Evolutionary conservation across 352 stramenopile genomes (phyloP), one percentile per base, ranked within the genome.

Genomic region (Globisporangium echinulatum): DNA sequence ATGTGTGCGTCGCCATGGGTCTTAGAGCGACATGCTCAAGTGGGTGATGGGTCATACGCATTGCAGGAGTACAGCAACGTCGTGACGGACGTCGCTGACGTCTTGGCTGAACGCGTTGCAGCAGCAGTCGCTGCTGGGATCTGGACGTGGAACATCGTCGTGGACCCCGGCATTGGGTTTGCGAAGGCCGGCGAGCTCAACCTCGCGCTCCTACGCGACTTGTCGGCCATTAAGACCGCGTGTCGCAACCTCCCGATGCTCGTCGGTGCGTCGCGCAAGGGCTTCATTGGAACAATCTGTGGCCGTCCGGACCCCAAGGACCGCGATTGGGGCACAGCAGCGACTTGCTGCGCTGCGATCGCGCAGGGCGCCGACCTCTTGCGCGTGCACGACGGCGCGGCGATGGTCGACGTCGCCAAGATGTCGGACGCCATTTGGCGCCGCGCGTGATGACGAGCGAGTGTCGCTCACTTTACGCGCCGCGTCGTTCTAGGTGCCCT

Each of bases 131-230:
- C 59, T 5, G 78, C 79, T 6, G 95, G 94, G 2, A 88, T 99
- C 44, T 93, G 80, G 49, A 77, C 83, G 43, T 99, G 96, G 96
- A 90, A 97, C 59, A 87, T 98, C 52, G 72, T 99, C 19, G 62
- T 98, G 19, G 96, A 99, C 73, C 96, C 96, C 25, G 97, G 97
- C 8, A 98, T 99, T 56, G 97, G 97, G 4, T 99, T 99, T 77
- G 96, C 97, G 14, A 99, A 99, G 68, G 87, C 86, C 63, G 61
- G 84, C 0, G 74, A 93, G 40, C 75, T 95, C 1, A 99, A 98
- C 69, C 62, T 99, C 4, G 69, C 75, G 38, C 62, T 99, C 0
- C 63, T 99, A 17, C 85, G 88, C 44, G 71, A 91, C 14, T 69
- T 97, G 15, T 73, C 65, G 9, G 62, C 64, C 7, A 54, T 93